Conservation (phyloP, 352 stramenopile genomes). For the Phytopythium kandeliae region DNA sequence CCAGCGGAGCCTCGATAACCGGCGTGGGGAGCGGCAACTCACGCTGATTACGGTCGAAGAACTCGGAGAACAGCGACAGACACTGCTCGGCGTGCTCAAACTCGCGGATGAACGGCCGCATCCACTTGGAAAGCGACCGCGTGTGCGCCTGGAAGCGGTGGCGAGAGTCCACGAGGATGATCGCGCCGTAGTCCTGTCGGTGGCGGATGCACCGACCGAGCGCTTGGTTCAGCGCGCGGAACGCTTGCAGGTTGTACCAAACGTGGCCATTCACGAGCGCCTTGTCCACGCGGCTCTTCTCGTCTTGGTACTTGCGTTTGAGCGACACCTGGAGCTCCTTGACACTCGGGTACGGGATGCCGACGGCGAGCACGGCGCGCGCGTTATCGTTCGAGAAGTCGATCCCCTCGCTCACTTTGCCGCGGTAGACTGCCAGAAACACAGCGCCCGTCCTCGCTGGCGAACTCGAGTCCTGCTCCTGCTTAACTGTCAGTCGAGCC, state of each 20-base stretch:
- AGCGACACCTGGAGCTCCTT: conserved; percentile 89
- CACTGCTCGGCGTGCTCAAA: conserved; percentile 62
- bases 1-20: conserved; percentile 1
- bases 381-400: conserved; percentile 98
- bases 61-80: conserved; percentile 50
- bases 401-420: conserved; percentile 98
- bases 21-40: conserved; percentile 27
- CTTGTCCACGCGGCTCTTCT: conserved; percentile 56
- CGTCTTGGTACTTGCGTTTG: conserved; percentile 80
- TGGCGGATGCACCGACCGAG: conserved; percentile 98
- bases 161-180: conserved; percentile 94
- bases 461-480: conserved; percentile 1
- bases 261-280: conserved; percentile 60
- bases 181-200: conserved; percentile 94
- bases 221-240: conserved; percentile 98
- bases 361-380: conserved; percentile 95
- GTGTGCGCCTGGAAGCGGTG: conserved; percentile 59
- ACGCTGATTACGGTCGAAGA: conserved; percentile 53
- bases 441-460: conserved; percentile 76
- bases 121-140: conserved; percentile 76
- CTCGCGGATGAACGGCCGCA: conserved; percentile 65
- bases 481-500: conserved; percentile 9
- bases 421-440: conserved; percentile 97
- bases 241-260: conserved; percentile 98
- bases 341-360: conserved; percentile 96